Evolutionary conservation across 768 basidiomycete genomes (phyloP).

Genomic region (Mycena chlorophos): DNA sequence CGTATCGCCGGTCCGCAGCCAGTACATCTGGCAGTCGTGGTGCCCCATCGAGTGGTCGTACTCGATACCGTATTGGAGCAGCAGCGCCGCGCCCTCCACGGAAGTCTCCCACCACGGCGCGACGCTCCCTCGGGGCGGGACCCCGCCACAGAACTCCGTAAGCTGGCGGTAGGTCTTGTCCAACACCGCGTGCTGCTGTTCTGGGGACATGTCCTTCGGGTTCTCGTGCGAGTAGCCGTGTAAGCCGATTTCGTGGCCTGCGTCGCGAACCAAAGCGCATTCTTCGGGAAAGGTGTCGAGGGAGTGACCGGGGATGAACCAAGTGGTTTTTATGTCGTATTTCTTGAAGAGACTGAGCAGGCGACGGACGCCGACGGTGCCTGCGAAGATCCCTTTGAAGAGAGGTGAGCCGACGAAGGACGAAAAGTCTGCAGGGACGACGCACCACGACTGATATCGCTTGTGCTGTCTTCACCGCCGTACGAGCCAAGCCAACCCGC

Average conservation of each 20-base stretch:
- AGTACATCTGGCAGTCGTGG: slow-evolving; percentile 61
- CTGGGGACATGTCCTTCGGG: slow-evolving; percentile 54
- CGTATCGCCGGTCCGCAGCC: slow-evolving; percentile 62
- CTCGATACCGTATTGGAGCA: slow-evolving; percentile 72
- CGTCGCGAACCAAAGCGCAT: slow-evolving; percentile 69
- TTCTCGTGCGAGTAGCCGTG: slow-evolving; percentile 41
- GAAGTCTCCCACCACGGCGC: slow-evolving; percentile 83
- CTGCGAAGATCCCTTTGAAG: slow-evolving; percentile 78
- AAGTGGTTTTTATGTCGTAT: slow-evolving; percentile 65
- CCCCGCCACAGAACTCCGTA: slow-evolving; percentile 62
- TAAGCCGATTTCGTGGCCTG: slow-evolving; percentile 67
- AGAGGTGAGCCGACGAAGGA: slow-evolving; percentile 24
- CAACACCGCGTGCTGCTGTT: slow-evolving; percentile 73
- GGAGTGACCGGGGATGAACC: slow-evolving; percentile 79
- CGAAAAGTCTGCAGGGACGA: slow-evolving; percentile 2
- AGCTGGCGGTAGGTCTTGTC: slow-evolving; percentile 65
- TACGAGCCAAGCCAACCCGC: slow-evolving; percentile 74
- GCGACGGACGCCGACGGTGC: slow-evolving; percentile 70
- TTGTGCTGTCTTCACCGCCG: slow-evolving; percentile 70
- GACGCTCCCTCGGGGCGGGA: slow-evolving; percentile 56
- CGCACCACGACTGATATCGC: slow-evolving; percentile 63
- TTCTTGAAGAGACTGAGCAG: slow-evolving; percentile 72
- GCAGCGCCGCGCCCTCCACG: slow-evolving; percentile 61
- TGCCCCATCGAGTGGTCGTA: slow-evolving; percentile 50
- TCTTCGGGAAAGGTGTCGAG: slow-evolving; percentile 73